Conservation (phyloP, 441 rosid species). For the Adansonia grandidieri region DNA sequence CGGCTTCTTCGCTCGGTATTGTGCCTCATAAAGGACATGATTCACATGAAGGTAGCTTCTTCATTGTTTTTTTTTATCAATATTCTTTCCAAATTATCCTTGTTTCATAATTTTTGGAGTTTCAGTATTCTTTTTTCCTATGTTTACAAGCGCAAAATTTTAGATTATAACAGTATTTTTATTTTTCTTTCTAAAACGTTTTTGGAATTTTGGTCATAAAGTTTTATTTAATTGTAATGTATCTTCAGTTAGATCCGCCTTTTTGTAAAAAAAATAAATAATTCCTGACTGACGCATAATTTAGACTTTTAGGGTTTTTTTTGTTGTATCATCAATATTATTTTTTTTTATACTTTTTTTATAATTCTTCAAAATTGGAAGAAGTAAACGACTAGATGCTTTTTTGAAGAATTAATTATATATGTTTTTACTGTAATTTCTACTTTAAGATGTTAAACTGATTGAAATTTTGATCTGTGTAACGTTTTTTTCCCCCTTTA, state of each 20-base stretch:
- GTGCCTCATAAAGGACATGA: slow-evolving; percentile 53
- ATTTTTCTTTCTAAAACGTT: neutral
- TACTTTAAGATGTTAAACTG: neutral
- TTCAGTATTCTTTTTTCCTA: neutral
- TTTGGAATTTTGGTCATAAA: neutral
- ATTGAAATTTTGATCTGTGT: neutral
- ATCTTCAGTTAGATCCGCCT: neutral
- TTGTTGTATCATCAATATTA: neutral
- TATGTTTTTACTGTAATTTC: neutral
- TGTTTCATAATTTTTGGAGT: neutral
- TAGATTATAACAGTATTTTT: neutral
- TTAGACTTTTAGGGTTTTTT: neutral
- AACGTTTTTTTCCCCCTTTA: neutral
- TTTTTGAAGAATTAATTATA: neutral
- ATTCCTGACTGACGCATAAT: neutral
- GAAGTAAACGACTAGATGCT: neutral
- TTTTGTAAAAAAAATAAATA: neutral
- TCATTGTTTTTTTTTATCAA: neutral
- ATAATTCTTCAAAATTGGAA: neutral
- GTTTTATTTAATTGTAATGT: neutral
- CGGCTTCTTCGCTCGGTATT: slow-evolving; percentile 54
- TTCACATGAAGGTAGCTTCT: slow-evolving; percentile 60
- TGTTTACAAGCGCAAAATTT: neutral
- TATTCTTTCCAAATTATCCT: neutral
- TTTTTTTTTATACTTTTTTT: too few species aligned